Conservation (phyloP, 768 basidiomycete genomes). For the Lactarius trivialis region DNA sequence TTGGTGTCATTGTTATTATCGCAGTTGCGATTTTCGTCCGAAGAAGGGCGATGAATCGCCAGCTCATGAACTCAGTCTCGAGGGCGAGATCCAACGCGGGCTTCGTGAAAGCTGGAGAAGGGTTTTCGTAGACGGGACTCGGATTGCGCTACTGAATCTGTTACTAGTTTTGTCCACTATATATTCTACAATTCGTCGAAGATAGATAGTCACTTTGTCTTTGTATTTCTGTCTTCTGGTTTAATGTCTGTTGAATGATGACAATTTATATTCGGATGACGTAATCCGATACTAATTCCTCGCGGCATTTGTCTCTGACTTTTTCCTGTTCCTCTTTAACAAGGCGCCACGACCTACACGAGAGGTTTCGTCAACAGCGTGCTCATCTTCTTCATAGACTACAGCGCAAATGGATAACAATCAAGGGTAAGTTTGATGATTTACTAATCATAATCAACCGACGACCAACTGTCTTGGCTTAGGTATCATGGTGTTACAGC, state of each 20-base stretch:
- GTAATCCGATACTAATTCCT: neutral
- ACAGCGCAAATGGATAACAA: slow-evolving; percentile 15
- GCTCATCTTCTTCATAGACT: neutral
- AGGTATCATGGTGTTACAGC: slow-evolving; percentile 81
- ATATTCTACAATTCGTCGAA: neutral
- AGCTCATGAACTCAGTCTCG: neutral
- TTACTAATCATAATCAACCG: neutral
- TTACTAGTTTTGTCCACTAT: neutral
- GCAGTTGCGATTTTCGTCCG: slow-evolving; percentile 42
- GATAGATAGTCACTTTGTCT: neutral
- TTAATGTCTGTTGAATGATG: too few species aligned
- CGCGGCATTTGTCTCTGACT: neutral
- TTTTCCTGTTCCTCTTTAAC: neutral
- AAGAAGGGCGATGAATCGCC: slow-evolving; percentile 35
- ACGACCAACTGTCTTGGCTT: slow-evolving; percentile 8
- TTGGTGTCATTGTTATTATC: slow-evolving; percentile 39
- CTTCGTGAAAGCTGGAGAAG: slow-evolving; percentile 1
- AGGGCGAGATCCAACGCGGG: neutral
- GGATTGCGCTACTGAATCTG: neutral
- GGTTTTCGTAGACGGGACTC: neutral
- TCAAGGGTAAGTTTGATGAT: slow-evolving; percentile 9
- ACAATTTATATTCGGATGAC: slow-evolving; percentile 1
- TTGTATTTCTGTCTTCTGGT: neutral
- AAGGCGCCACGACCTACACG: neutral
- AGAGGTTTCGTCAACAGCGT: neutral